Percentiles rank a stretch among this genome's conserved stretches.
These are phyloP conservation scores for Rhynchosporium graminicola DNA, from an alignment of 2,329 filamentous ascomycete genomes.

Conservation along the genomic window DNA sequence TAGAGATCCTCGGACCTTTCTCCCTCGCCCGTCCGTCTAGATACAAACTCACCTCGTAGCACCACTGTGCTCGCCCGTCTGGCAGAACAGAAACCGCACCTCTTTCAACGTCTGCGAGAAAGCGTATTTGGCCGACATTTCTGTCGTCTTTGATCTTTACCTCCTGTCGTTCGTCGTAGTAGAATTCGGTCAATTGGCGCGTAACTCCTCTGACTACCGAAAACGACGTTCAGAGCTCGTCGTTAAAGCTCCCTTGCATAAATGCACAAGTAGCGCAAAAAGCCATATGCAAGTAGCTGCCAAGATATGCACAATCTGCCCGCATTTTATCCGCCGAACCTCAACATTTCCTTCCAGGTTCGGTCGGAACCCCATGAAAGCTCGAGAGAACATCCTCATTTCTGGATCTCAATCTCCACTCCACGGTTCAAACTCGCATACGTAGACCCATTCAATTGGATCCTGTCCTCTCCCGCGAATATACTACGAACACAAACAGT, in stretches of 20 bases:
- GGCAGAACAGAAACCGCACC: conserved; percentile 96
- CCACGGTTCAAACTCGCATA: conserved; percentile 6
- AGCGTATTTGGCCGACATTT: conserved; percentile 89
- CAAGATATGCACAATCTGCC: conserved; percentile 12
- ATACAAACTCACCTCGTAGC: conserved; percentile 69
- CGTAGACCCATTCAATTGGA: conserved; percentile 10
- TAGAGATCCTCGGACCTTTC: not conserved
- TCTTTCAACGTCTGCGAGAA: conserved; percentile 90
- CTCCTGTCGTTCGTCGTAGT: conserved; percentile 3
- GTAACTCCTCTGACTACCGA: not conserved
- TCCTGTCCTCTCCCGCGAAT: not conserved
- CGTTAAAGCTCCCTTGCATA: conserved; percentile 28
- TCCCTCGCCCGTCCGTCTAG: not conserved
- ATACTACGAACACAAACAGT: not conserved
- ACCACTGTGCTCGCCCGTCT: conserved; percentile 87
- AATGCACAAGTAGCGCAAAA: conserved; percentile 31
- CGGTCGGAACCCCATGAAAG: not conserved
- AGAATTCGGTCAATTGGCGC: conserved; percentile 18
- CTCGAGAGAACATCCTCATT: conserved; percentile 6
- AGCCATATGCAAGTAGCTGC: not conserved
- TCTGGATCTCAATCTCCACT: conserved; percentile 13
- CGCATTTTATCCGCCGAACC: conserved; percentile 10
- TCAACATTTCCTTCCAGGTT: conserved; percentile 14
- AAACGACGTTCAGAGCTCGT: conserved; percentile 9
- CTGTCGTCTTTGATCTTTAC: conserved; percentile 35